These are phyloP conservation scores for Metschnikowia cerradonensis DNA, from an alignment of 805 yeast species.

Conservation along the genomic window DNA sequence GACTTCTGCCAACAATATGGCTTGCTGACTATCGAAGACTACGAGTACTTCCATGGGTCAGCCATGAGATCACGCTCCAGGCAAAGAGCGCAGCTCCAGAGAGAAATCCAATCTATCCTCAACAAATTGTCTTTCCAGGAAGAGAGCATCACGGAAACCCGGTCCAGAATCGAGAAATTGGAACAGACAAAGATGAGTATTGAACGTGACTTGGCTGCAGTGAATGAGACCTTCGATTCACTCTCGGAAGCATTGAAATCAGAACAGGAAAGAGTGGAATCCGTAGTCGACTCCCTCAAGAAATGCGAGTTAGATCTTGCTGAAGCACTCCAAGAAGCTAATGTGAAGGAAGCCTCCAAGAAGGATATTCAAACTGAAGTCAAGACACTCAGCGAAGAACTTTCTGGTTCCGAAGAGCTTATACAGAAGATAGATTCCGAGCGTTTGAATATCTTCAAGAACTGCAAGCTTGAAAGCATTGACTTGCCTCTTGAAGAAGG, in stretches of 20 bases:
- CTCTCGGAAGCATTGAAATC: constrained; percentile 37
- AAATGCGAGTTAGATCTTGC: constrained; percentile 29
- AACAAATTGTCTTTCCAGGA: constrained; percentile 63
- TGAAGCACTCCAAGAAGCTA: constrained; percentile 28
- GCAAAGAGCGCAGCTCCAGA: constrained; percentile 57
- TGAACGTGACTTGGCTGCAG: constrained; percentile 19
- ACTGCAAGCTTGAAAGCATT: constrained; percentile 71
- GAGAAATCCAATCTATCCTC: constrained; percentile 56
- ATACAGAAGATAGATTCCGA: constrained; percentile 52
- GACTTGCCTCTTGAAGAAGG: constrained; percentile 62
- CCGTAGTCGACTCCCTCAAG: neutral
- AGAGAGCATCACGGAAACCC: constrained; percentile 53
- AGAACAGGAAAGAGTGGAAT: constrained; percentile 16
- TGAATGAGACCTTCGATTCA: constrained; percentile 32
- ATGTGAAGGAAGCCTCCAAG: neutral
- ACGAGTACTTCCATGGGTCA: constrained; percentile 66
- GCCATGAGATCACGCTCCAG: constrained; percentile 51
- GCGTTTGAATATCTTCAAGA: constrained; percentile 55
- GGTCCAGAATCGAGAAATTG: constrained; percentile 43
- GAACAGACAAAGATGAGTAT: constrained; percentile 24
- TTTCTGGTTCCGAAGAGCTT: constrained; percentile 47
- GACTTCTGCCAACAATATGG: constrained; percentile 55
- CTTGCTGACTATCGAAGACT: constrained; percentile 56
- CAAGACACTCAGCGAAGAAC: constrained; percentile 25
- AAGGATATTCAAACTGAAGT: constrained; percentile 38